Evolutionary conservation across 1,139 yeast genomes (phyloP).

Genomic region (Meyerozyma sp.): DNA sequence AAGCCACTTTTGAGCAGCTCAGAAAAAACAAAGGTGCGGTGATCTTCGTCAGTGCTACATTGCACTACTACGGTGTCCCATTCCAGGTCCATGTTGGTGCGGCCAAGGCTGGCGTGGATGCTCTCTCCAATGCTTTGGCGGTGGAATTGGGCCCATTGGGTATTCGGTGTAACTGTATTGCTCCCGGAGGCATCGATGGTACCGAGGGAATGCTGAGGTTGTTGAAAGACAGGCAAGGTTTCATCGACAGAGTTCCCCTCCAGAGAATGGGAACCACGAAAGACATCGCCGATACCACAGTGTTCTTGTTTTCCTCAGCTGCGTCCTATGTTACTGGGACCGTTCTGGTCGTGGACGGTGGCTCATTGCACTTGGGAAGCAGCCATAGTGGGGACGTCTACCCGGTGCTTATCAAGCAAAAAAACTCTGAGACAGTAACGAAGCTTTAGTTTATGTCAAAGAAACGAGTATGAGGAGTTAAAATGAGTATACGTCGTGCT

Average conservation of each 20-base stretch:
- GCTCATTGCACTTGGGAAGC: conserved; percentile 11
- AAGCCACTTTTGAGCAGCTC: conserved; percentile 19
- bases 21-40: conserved; percentile 20
- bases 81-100: conserved; percentile 15
- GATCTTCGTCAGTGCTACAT: conserved; percentile 17
- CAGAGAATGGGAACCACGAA: conserved; percentile 11
- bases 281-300: conserved; percentile 13
- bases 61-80: conserved; percentile 15
- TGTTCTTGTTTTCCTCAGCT: conserved; percentile 13
- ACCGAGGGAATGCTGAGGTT: conserved; percentile 13
- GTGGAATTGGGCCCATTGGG: conserved; percentile 15
- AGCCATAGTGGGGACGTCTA: conserved; percentile 6
- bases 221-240: conserved; percentile 3
- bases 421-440: conserved; percentile 4
- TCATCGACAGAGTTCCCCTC: conserved; percentile 7
- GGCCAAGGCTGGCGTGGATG: conserved; percentile 15
- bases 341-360: conserved; percentile 13
- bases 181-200: conserved; percentile 13
- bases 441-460: not conserved
- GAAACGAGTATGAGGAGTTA: too few species aligned
- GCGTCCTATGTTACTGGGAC: conserved; percentile 13
- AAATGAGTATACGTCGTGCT: too few species aligned
- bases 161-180: conserved; percentile 12
- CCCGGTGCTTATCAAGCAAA: conserved; percentile 7
- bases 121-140: conserved; percentile 13